Base-by-base conservation (phyloP, 148 eudicot genomes). In the Vaccinium vitisidaea region DNA sequence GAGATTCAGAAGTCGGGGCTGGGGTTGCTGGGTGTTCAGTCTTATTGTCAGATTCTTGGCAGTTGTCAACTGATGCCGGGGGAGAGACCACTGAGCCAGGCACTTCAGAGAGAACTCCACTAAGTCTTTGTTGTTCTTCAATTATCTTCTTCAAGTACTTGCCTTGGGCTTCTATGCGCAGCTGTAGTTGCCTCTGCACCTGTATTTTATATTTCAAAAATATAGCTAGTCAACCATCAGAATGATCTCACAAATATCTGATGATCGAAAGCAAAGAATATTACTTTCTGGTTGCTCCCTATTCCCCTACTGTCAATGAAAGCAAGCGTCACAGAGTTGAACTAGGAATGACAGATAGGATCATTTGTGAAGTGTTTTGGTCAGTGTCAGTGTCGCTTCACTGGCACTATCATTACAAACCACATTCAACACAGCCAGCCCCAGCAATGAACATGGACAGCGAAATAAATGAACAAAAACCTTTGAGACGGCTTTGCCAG, bases 151-250 rank as follows among this genome's bases (percentile, higher is more conserved):
- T 89, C 83, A 91, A 79, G 80, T 91, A 91, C 88, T 89, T 89
- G 21, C 95, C 95, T 85, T 93, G 95, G 39, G 93, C 93, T 90
- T 93, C 95, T 77, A 93, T 93, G 73, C 93, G 89, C 83, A 91
- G 43, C 85, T 93, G 95, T 54, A 93, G 90, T 87, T 91, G 93
- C 86, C 92, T 90, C 83, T 93, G 95, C 77, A 93, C 92, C 95
- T 93, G 55, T 76, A 73, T 53, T 83, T 83, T n/a, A 76, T 75
- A 75, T 75, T 76, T 74, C 15, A 56, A 13, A 75, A 39, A 12
- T 36, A 74, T 21, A 15, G 39, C 1, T 12, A 48, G 69, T 16
- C 23, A 39, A 83, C 39, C 69, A 43, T 56, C 49, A 32, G 70
- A 69, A 30, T 15, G 36, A 49, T 13, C 56, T 39, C 73, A 75